A percentile compares a stretch with the other conserved stretches of the same genome.
phyloP scores from a whole-genome alignment of 805 yeast genomes.

The Kregervanrija fluxuum region DNA sequence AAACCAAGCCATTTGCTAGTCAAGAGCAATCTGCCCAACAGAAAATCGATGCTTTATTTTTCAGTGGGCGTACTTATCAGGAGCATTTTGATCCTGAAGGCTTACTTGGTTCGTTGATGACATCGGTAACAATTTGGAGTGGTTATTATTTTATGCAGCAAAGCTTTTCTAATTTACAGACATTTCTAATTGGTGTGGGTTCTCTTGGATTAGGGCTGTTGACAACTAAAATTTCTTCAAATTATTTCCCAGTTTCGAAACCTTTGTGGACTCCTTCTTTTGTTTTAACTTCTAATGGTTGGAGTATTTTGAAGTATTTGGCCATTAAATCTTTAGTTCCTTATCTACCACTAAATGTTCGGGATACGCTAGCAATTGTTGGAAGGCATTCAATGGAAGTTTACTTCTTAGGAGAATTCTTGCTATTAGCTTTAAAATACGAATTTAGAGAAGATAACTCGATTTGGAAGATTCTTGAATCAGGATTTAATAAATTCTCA shows the following conservation, averaged over 20 bases:
- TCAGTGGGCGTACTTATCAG: slow-evolving; percentile 17
- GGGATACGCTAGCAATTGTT: slow-evolving; percentile 13
- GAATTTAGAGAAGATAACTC: neutral
- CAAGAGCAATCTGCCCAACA: slow-evolving; percentile 27
- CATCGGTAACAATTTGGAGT: slow-evolving; percentile 29
- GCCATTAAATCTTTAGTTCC: slow-evolving; percentile 17
- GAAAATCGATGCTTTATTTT: slow-evolving; percentile 19
- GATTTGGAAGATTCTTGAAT: slow-evolving; percentile 1
- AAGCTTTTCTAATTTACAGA: slow-evolving; percentile 14
- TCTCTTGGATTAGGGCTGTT: slow-evolving; percentile 18
- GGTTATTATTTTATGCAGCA: slow-evolving; percentile 25
- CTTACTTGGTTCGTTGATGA: slow-evolving; percentile 27
- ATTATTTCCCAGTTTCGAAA: slow-evolving; percentile 26
- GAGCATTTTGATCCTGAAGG: slow-evolving; percentile 31
- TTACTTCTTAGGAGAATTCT: slow-evolving; percentile 18
- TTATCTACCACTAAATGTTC: slow-evolving; percentile 17
- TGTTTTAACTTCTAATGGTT: slow-evolving; percentile 19
- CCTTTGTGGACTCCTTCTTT: slow-evolving; percentile 31
- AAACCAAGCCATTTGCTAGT: slow-evolving; percentile 21
- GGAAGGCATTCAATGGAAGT: slow-evolving; percentile 26
- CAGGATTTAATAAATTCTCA: too few relatives aligned
- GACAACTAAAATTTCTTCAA: slow-evolving; percentile 22
- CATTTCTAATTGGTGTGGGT: slow-evolving; percentile 9
- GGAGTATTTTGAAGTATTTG: too few relatives aligned
- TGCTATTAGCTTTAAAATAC: slow-evolving; percentile 7